Conservation (phyloP, 106 monocot species). For the Dendrobium chrysotoxum region DNA sequence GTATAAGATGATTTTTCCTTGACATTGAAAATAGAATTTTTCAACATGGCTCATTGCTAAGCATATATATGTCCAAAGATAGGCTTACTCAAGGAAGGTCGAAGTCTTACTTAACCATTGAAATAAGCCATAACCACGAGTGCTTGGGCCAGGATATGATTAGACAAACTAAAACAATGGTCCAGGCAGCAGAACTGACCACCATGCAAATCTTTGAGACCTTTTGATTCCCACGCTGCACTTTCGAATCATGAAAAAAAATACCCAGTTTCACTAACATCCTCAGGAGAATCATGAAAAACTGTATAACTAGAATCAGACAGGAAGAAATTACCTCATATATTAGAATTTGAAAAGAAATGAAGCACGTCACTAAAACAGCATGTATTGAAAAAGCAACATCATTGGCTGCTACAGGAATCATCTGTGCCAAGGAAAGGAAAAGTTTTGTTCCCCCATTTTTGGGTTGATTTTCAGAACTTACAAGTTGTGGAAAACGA, state of each 20-base stretch:
- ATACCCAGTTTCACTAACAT: too few relatives aligned
- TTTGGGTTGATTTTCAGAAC: too few relatives aligned
- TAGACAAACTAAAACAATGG: constrained; percentile 51
- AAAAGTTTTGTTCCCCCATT: too few relatives aligned
- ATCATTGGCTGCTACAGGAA: constrained; percentile 97
- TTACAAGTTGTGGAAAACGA: too few relatives aligned
- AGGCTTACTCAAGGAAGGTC: too few relatives aligned
- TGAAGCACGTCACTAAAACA: constrained; percentile 73
- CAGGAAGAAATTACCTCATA: constrained; percentile 59
- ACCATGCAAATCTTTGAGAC: constrained; percentile 57
- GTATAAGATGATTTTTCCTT: too few relatives aligned
- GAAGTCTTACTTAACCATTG: constrained; percentile 70
- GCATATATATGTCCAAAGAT: too few relatives aligned
- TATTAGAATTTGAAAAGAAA: constrained; percentile 74
- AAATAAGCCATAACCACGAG: constrained; percentile 93
- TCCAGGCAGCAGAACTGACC: constrained; percentile 53
- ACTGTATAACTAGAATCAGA: too few relatives aligned
- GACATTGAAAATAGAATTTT: too few relatives aligned
- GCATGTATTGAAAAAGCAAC: constrained; percentile 95
- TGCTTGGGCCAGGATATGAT: constrained; percentile 64
- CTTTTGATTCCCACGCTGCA: constrained; percentile 63
- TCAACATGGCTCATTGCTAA: too few relatives aligned
- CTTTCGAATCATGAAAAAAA: not conserved
- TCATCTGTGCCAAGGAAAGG: constrained; percentile 41
- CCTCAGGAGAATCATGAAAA: too few relatives aligned